These are phyloP conservation scores for Arachis stenosperma DNA, from an alignment of 306 rosid genomes.

Conservation along the genomic window DNA sequence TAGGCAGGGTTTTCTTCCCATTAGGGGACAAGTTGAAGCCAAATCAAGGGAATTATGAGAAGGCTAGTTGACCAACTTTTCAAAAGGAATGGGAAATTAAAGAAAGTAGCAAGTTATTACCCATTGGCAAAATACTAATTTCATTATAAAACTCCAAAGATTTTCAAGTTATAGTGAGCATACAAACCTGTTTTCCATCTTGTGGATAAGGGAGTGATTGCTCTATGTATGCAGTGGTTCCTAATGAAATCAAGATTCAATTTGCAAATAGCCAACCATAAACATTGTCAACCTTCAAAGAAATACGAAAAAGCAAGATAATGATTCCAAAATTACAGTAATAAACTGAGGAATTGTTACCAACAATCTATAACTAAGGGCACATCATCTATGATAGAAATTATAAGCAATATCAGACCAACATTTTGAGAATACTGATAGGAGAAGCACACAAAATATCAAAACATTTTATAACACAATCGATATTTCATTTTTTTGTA, in stretches of 20 bases:
- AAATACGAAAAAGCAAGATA: slow-evolving; percentile 27
- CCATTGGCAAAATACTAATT: slow-evolving; percentile 8
- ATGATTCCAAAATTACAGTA: slow-evolving; percentile 25
- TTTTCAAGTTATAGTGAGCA: slow-evolving; percentile 7
- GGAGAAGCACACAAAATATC: slow-evolving; percentile 13
- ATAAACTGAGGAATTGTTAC: slow-evolving; percentile 18
- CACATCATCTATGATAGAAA: slow-evolving; percentile 9
- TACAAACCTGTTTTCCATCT: slow-evolving; percentile 90
- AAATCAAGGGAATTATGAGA: slow-evolving; percentile 17
- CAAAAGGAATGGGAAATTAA: slow-evolving; percentile 23
- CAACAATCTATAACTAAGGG: neutral
- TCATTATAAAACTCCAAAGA: slow-evolving; percentile 1
- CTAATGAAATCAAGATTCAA: slow-evolving; percentile 54
- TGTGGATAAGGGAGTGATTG: slow-evolving; percentile 80
- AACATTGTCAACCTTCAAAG: slow-evolving; percentile 40
- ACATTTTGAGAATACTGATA: slow-evolving; percentile 16
- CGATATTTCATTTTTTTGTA: neutral
- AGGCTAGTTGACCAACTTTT: slow-evolving; percentile 5
- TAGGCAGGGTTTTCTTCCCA: slow-evolving; percentile 8
- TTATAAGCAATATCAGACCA: slow-evolving; percentile 8
- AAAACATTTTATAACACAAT: neutral
- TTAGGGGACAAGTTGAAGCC: slow-evolving; percentile 16
- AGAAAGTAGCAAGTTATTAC: neutral
- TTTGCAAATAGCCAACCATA: slow-evolving; percentile 46
- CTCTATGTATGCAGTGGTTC: slow-evolving; percentile 82